These are phyloP conservation scores for Candida dendrica DNA, from an alignment of 805 yeast species.

Conservation along the genomic window DNA sequence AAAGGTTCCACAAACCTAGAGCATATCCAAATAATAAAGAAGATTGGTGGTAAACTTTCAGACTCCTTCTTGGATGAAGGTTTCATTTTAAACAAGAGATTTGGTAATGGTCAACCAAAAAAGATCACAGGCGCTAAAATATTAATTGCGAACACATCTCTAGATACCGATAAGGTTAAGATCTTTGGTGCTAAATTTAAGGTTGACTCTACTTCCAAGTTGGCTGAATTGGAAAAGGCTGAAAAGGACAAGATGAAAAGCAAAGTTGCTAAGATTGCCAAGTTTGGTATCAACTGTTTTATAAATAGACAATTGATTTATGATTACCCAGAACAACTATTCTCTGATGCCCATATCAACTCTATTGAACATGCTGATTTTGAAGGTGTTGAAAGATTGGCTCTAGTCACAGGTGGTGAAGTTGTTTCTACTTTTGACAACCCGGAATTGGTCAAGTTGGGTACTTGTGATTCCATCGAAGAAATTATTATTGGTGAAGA, in stretches of 20 bases:
- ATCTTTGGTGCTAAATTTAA: constrained; percentile 96
- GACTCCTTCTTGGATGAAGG: constrained; percentile 97
- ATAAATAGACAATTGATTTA: constrained; percentile 95
- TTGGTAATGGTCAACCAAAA: constrained; percentile 93
- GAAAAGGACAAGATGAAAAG: constrained; percentile 89
- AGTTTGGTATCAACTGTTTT: constrained; percentile 81
- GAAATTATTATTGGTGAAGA: constrained; percentile 93
- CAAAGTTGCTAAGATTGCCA: constrained; percentile 83
- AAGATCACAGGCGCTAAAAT: constrained; percentile 75
- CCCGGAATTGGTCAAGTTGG: constrained; percentile 80
- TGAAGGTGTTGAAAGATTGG: constrained; percentile 94
- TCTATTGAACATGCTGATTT: constrained; percentile 98
- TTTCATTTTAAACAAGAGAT: constrained; percentile 81
- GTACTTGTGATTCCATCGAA: constrained; percentile 84
- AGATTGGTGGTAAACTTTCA: constrained; percentile 83
- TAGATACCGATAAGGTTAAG: constrained; percentile 97
- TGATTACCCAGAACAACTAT: constrained; percentile 95
- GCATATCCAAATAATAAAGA: constrained; percentile 87
- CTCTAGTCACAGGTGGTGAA: constrained; percentile 96
- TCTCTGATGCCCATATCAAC: constrained; percentile 80
- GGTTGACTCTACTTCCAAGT: constrained; percentile 89
- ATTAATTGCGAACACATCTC: constrained; percentile 88
- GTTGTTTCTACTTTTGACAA: constrained; percentile 94
- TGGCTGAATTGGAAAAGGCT: constrained; percentile 89
- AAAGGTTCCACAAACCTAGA: constrained; percentile 89